Percentiles rank a stretch among this genome's conserved stretches.
These are phyloP conservation scores for Durotheca rogersii DNA, from an alignment of 495 filamentous ascomycete genomes.

Conservation along the genomic window DNA sequence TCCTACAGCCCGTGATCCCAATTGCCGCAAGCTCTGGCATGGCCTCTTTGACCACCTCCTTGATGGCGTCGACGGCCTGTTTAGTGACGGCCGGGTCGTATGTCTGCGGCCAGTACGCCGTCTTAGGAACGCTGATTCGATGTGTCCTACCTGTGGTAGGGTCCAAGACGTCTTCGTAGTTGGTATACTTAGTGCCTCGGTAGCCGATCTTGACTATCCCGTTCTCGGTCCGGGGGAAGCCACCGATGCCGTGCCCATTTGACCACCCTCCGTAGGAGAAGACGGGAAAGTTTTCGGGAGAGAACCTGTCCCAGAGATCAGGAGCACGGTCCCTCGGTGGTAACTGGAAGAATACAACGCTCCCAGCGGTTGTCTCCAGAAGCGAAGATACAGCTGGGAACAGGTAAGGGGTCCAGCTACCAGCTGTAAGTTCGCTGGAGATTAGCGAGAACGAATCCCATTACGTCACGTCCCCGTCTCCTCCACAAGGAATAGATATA, in stretches of 20 bases:
- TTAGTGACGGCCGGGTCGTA: slow-evolving; percentile 5
- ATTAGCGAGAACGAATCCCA: not conserved
- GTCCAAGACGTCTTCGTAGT: slow-evolving; percentile 8
- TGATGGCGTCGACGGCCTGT: slow-evolving; percentile 30
- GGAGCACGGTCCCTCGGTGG: slow-evolving; percentile 17
- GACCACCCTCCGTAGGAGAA: slow-evolving; percentile 16
- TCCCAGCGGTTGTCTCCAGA: slow-evolving; percentile 44
- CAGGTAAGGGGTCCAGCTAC: slow-evolving; percentile 32
- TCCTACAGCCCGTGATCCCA: slow-evolving; percentile 43
- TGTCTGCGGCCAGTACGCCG: slow-evolving; percentile 32
- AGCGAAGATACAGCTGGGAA: slow-evolving; percentile 34
- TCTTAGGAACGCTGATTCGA: slow-evolving; percentile 36
- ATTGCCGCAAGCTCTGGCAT: slow-evolving; percentile 37
- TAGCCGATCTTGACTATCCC: slow-evolving; percentile 46
- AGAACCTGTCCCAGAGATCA: slow-evolving; percentile 31
- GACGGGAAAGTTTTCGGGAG: slow-evolving; percentile 37
- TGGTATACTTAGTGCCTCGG: slow-evolving; percentile 46
- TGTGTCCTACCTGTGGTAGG: slow-evolving; percentile 22
- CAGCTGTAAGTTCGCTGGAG: slow-evolving; percentile 6
- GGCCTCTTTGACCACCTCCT: slow-evolving; percentile 30
- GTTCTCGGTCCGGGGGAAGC: slow-evolving; percentile 37
- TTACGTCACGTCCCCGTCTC: no score
- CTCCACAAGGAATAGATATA: no score
- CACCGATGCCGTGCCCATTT: slow-evolving; percentile 35
- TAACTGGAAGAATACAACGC: slow-evolving; percentile 36